Base-by-base conservation (phyloP, 2,329 filamentous ascomycete species). In the Xylariales sp. region DNA sequence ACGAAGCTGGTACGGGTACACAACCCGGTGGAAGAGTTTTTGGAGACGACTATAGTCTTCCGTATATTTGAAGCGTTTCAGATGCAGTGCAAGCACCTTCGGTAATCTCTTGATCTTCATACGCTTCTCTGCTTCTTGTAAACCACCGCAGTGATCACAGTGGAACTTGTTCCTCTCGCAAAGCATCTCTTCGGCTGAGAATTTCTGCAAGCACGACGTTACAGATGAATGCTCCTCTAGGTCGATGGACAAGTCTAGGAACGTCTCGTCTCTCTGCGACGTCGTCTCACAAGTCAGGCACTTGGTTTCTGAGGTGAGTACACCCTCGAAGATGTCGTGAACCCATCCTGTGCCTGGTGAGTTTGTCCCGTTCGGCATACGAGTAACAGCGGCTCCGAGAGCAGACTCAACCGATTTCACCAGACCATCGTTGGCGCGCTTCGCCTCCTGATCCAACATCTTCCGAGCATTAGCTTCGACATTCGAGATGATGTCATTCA, bases 151-250 rank as follows among this genome's bases (percentile, higher is more conserved):
- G 54, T 90, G 90, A 61, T 98, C 93, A 66, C 93, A 98, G 59
- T 98, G 91, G 52, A 98, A 98, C 60, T 98, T 98, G 70, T 98
- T 97, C 46, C 90, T 79, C 67, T 98, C 93, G 59, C 93, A 97
- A 44, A 98, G 76, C 88, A 97, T 96, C 64, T 98, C 93, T 56
- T 97, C 93, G 33, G 93, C 89, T 0, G 93, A 98, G 57, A 98
- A 98, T 56, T 96, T 95, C 45, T 88, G 80, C 49, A 98, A 67
- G 60, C 93, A 98, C 19, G 93, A 91, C 3, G 93, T 97, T 3
- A 98, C 93, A 0, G 93, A 98, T 1, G 90, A 90, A 60, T 97
- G 89, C 57, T 96, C 84, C 51, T 95, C 89, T 10, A 98, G 70
- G 63, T 98, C 93, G 42, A 98, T 95, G 0, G 93, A 97, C 15